phyloP scores from a whole-genome alignment of 768 basidiomycete species.

The Coprinopsis sp. region DNA sequence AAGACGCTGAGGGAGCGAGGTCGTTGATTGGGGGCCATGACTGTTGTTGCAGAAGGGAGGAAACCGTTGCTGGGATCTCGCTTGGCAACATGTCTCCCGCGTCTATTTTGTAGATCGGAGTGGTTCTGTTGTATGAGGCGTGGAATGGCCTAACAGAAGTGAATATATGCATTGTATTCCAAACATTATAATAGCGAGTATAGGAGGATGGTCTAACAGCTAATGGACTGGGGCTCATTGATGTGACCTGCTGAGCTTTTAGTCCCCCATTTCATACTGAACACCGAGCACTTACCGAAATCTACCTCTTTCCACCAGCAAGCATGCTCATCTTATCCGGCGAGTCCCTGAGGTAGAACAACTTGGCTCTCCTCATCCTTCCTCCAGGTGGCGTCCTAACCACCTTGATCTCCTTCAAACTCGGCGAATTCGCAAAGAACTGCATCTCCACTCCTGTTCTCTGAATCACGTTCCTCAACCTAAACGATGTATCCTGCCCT shows the following conservation, averaged over 20 bases:
- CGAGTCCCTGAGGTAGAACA: conserved; percentile 78
- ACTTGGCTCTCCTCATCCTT: conserved; percentile 70
- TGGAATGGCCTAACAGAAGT: conserved; percentile 3
- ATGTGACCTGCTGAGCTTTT: too few species aligned
- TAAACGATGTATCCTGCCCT: conserved; percentile 84
- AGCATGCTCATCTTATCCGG: conserved; percentile 84
- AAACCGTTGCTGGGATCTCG: too few species aligned
- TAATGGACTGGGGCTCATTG: too few species aligned
- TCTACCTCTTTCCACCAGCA: conserved; percentile 35
- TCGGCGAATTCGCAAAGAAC: conserved; percentile 81
- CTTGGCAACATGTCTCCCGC: too few species aligned
- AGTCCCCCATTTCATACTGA: background rate
- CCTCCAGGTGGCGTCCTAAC: conserved; percentile 59
- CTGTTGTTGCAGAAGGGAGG: conserved; percentile 5
- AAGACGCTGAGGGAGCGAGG: conserved; percentile 56
- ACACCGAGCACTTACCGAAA: background rate
- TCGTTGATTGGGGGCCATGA: conserved; percentile 38
- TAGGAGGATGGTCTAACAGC: too few species aligned
- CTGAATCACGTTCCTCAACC: conserved; percentile 85
- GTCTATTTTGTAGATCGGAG: too few species aligned
- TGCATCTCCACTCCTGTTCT: conserved; percentile 92
- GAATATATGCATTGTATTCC: conserved; percentile 8
- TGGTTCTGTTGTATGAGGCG: too few species aligned
- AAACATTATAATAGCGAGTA: too few species aligned
- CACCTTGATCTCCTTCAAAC: conserved; percentile 83